phyloP scores from a whole-genome alignment of 192 early-diverging fungal species.

The Cetraspora pellucida region DNA sequence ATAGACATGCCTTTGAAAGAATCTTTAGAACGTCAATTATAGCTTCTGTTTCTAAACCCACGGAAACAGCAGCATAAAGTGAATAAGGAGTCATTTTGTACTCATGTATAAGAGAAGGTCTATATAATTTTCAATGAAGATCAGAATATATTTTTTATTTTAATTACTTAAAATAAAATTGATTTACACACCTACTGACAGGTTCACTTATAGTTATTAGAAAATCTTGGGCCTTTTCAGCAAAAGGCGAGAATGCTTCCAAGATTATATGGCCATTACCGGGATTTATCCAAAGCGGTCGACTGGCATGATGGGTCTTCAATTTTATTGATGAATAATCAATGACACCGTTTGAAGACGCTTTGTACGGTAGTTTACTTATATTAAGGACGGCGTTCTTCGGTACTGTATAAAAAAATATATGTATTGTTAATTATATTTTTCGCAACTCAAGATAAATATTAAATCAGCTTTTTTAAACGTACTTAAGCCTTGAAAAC shows the following conservation, averaged over 20 bases:
- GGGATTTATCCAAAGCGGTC: conserved; percentile 91
- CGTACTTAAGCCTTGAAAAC: too few species aligned
- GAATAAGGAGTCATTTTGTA: conserved; percentile 95
- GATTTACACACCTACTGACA: conserved; percentile 68
- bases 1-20: conserved; percentile 82
- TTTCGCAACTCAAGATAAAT: too few species aligned
- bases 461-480: too few species aligned
- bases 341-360: background rate
- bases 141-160: background rate
- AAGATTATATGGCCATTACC: conserved; percentile 83
- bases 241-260: conserved; percentile 96
- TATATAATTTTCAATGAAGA: conserved; percentile 19
- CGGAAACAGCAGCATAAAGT: conserved; percentile 97
- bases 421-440: too few species aligned
- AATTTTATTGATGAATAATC: conserved; percentile 80
- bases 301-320: conserved; percentile 83
- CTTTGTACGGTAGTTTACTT: too few species aligned
- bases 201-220: conserved; percentile 96
- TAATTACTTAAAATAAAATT: conserved; percentile 14
- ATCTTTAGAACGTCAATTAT: conserved; percentile 91
- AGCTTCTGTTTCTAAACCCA: conserved; percentile 87
- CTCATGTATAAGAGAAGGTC: conserved; percentile 82
- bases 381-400: too few species aligned
- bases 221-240: conserved; percentile 95
- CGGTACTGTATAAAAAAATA: too few species aligned